Base-by-base conservation (phyloP, 1,284 basidiomycete species). In the Pterulicium gracile region DNA sequence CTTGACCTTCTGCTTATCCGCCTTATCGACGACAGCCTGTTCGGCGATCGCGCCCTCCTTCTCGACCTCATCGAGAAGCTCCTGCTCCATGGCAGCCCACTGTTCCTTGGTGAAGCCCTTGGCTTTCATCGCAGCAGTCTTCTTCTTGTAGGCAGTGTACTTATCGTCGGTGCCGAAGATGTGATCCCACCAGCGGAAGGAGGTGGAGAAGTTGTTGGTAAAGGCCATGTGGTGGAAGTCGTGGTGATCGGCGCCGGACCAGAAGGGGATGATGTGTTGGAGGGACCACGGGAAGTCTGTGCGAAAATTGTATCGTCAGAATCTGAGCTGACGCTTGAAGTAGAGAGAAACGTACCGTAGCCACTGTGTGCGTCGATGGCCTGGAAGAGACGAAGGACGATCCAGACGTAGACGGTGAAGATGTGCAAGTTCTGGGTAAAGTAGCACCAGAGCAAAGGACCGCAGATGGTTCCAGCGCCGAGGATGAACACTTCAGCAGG, bases 191-290 rank as follows among this genome's bases (percentile, higher is more conserved):
- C 88, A 94, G 46, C 91, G 78, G 80, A 95, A 95, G 14, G 84
- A 88, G 23, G 91, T 93, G 15, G 88, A 86, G 65, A 77, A 94
- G 72, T 92, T 93, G 73, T 89, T 89, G 47, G 79, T 78, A 68
- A 89, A 89, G 1, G 86, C 81, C 88, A 90, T 89, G 67, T 94
- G 90, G 65, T 94, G 91, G 77, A 90, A 94, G 61, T 93, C 94
- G 65, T 97, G 94, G 72, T 97, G 94, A 60, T 98, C 96, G 0
- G 95, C 96, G 44, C 96, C 95, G 19, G 92, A 91, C 95, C 95
- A 98, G 77, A 98, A 91, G 2, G 95, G 95, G 22, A 98, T 50
- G 59, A 91, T 84, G 72, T 95, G 83, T 58, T 93, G 86, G 51
- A 98, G 73, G n/a, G 90, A 95, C 92, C 91, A 95, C 3, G 92